Base-by-base conservation (phyloP, 768 basidiomycete genomes). In the Exidia glandulosa region DNA sequence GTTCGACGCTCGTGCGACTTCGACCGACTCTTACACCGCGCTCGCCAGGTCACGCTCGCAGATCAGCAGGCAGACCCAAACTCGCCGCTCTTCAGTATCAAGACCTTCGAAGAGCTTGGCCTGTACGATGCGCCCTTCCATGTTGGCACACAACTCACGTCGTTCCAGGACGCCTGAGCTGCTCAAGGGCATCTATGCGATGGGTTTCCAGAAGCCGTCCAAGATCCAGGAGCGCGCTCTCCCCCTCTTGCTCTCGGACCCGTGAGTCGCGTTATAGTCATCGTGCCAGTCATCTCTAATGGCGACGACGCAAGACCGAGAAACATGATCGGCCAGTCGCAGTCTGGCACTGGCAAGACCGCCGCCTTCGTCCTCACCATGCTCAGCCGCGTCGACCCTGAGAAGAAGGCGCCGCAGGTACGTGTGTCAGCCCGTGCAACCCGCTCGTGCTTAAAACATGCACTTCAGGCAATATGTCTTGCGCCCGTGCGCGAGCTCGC, bases 281-380 rank as follows among this genome's bases (percentile, higher is more conserved):
- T 29, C 23, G 33, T 32, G 25, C 7, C 27, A 48, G 48, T 13
- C 25, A 34, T 32, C 32, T 56, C 13, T 58, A 6, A 36, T 12
- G 7, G 37, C 16, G 60, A 47, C 59, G 34, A 63, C n/a, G 69
- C 50, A 54, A 99, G 95, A n/a, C 88, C 95, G 12, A 87, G 86
- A 57, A 98, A 98, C 74, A 94, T 98, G 88, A 98, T 98, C 69
- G 96, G 94, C 19, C 96, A 99, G 75, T 98, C 94, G 57, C 96
- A 99, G 68, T 98, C 96, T 33, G 96, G 96, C 37, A 99, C 96
- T 9, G 96, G 96, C 56, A 99, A 99, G 77, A 98, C 96, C 2
- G 96, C 96, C 3, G 96, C 96, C 10, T 99, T 99, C 71, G 91
- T 94, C 13, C 78, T 99, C 56, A 94, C 95, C 12, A 98, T 99